Conservation (phyloP, 192 early-diverging fungal species). For the Dispira simplex region DNA sequence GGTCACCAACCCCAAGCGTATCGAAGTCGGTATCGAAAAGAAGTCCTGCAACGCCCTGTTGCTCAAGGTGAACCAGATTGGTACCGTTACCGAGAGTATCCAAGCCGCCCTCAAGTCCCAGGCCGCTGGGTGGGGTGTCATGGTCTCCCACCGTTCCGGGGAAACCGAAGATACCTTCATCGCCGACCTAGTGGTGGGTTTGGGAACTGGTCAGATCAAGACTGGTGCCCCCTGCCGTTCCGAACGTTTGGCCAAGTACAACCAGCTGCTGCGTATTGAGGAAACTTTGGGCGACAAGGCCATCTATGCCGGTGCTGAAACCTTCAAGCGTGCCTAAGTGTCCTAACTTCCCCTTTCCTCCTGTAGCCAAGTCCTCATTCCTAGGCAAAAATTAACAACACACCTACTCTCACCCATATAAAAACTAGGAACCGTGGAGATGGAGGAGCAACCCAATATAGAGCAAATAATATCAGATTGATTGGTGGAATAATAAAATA, state of each 20-base stretch:
- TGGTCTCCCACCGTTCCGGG: slow-evolving; percentile 98
- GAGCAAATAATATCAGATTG: no score
- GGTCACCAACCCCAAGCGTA: slow-evolving; percentile 94
- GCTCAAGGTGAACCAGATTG: slow-evolving; percentile 99
- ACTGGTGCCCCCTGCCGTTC: slow-evolving; percentile 97
- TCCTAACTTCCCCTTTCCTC: no score
- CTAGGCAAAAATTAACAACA: no score
- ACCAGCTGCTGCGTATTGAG: slow-evolving; percentile 96
- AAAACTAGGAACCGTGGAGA: no score
- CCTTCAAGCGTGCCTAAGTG: no score
- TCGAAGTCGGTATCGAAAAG: slow-evolving; percentile 78
- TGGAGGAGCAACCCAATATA: no score
- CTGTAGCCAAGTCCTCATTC: no score
- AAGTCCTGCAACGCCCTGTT: slow-evolving; percentile 89
- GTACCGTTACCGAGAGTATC: slow-evolving; percentile 92
- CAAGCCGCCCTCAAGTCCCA: slow-evolving; percentile 61
- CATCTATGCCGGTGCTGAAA: slow-evolving; percentile 89
- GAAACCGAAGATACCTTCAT: slow-evolving; percentile 97
- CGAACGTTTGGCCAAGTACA: slow-evolving; percentile 97
- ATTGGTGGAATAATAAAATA: no score
- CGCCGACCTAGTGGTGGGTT: slow-evolving; percentile 93
- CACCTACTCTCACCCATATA: no score
- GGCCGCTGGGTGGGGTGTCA: slow-evolving; percentile 92
- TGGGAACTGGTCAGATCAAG: slow-evolving; percentile 96
- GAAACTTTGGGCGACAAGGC: slow-evolving; percentile 88